These are phyloP conservation scores for Globisporangium radiosum DNA, from an alignment of 352 stramenopile species.

Conservation along the genomic window DNA sequence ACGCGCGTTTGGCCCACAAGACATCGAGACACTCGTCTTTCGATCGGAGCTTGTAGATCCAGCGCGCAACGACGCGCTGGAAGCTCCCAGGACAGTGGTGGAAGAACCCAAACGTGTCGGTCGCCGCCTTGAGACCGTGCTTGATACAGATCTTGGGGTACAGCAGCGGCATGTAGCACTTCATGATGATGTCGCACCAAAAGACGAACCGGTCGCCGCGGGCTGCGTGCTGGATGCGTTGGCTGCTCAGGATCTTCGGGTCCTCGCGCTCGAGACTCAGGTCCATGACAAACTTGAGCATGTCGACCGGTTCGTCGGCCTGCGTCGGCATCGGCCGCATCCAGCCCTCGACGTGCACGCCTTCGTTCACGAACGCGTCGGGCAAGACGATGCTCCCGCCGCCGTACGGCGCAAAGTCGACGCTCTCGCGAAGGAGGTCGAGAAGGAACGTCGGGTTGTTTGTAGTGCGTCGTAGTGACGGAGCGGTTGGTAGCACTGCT, in stretches of 20 bases:
- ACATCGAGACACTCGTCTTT: constrained; percentile 82
- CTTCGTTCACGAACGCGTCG: constrained; percentile 79
- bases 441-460: constrained; percentile 44
- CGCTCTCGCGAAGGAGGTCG: constrained; percentile 71
- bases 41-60: constrained; percentile 81
- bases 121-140: constrained; percentile 79
- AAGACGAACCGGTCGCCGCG: constrained; percentile 78
- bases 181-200: constrained; percentile 85
- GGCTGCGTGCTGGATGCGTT: constrained; percentile 36
- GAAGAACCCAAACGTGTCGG: constrained; percentile 76
- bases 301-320: constrained; percentile 82
- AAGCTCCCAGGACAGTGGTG: constrained; percentile 85
- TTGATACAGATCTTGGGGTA: constrained; percentile 85
- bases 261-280: constrained; percentile 78
- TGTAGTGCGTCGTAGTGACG: constrained; percentile 18
- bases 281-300: constrained; percentile 89
- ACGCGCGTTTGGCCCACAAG: constrained; percentile 71
- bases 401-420: constrained; percentile 83
- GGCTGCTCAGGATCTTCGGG: constrained; percentile 26
- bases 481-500: constrained; percentile 22
- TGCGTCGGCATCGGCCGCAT: constrained; percentile 73
- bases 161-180: constrained; percentile 85
- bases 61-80: constrained; percentile 77
- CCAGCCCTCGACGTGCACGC: constrained; percentile 81
- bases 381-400: constrained; percentile 74